phyloP scores from a whole-genome alignment of 345 rosid genomes.

The Populus davidiana region DNA sequence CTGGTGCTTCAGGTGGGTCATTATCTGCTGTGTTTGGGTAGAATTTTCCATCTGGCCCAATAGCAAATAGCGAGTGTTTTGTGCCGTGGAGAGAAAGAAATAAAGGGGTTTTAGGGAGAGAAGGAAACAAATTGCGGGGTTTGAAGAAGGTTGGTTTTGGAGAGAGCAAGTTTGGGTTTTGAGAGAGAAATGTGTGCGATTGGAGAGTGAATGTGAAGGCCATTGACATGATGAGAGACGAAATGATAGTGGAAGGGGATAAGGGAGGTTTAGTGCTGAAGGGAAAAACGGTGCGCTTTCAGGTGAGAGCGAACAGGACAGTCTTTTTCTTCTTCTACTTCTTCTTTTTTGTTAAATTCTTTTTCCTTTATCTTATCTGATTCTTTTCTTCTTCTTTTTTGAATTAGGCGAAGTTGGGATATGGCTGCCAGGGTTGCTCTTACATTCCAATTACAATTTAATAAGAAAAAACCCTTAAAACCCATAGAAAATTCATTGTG shows the following conservation, averaged over 20 bases:
- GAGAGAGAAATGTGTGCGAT: conserved; percentile 22
- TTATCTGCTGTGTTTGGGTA: conserved; percentile 64
- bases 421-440: too few relatives aligned
- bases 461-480: too few relatives aligned
- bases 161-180: conserved; percentile 36
- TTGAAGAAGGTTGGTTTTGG: conserved; percentile 27
- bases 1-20: conserved; percentile 91
- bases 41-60: conserved; percentile 47
- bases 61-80: conserved; percentile 20
- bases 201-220: conserved; percentile 23
- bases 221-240: not conserved
- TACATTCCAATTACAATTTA: too few relatives aligned
- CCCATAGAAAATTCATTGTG: too few relatives aligned
- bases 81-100: conserved; percentile 1
- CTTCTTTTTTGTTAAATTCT: too few relatives aligned
- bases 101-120: conserved; percentile 8
- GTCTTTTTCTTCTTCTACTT: too few relatives aligned
- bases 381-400: too few relatives aligned
- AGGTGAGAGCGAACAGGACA: not conserved
- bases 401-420: too few relatives aligned
- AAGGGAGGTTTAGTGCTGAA: conserved; percentile 6
- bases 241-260: conserved; percentile 1
- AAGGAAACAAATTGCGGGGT: conserved; percentile 13
- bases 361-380: too few relatives aligned
- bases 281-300: conserved; percentile 3